Base-by-base conservation (phyloP, 2,329 filamentous ascomycete genomes). In the Pseudogymnoascus sp. region DNA sequence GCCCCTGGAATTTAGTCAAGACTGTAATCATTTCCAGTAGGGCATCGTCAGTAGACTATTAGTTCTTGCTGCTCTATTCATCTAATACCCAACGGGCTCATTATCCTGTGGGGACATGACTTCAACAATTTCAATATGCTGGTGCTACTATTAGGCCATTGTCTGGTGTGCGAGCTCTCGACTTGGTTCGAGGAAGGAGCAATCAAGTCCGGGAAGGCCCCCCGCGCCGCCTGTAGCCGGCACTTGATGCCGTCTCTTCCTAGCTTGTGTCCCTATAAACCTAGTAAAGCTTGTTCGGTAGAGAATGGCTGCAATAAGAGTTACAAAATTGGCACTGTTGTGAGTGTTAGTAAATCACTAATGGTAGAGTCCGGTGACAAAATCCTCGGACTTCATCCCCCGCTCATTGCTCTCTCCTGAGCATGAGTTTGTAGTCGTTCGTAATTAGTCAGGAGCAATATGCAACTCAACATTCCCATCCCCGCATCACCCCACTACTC, bases 381-480 rank as follows among this genome's bases (percentile, higher is more conserved):
- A 28, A 28, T 53, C 9, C 17, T 33, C 28, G 50, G 50, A 33
- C 9, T 57, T 57, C 17, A 33, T 21, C 50, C 26, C 28, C 50
- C 50, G 50, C 28, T 15, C 28, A 53, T 9, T 53, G 26, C n/a
- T 57, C 28, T 57, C 50, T 57, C 50, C 28, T 57, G 50, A 33
- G 50, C 31, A 57, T 33, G 50, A 57, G 50, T 8, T 19, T 19
- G 50, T 57, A 6, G n/a, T 57, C 10, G 26, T 33, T 33, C 50
- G 21, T 33, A 19, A 33, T 57, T 57, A 57, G 50, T 19, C 50
- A 57, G 50, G 50, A 57, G 50, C 50, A 57, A 57, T 17, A 57
- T 33, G 50, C 26, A 31, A 57, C 7, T 19, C 47, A 13, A 33
- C n/a, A 11, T 7, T 33, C 26, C 50, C 10, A 57, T 9, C 50